Conservation (phyloP, 768 basidiomycete species). For the Macrocybe gigantea region DNA sequence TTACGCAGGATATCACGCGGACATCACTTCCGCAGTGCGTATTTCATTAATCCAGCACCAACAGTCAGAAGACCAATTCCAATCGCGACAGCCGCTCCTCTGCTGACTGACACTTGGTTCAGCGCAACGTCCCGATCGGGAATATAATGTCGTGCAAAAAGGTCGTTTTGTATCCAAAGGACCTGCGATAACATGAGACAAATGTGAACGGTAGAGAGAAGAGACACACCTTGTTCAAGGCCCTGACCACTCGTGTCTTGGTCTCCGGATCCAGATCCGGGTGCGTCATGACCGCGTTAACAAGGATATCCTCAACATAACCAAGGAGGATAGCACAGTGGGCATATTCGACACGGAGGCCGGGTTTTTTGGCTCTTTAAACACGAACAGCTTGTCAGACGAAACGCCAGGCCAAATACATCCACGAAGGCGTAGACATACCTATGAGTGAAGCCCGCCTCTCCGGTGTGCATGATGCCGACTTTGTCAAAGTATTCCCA, state of each 20-base stretch:
- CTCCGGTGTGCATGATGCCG: constrained; percentile 44
- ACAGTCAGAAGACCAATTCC: background rate
- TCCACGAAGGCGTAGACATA: constrained; percentile 7
- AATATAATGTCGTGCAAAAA: constrained; percentile 15
- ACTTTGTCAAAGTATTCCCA: constrained; percentile 46
- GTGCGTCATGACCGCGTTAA: constrained; percentile 33
- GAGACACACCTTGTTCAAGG: constrained; percentile 36
- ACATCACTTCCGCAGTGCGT: too few species aligned
- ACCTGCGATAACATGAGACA: constrained; percentile 18
- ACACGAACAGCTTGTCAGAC: background rate
- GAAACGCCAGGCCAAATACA: too few species aligned
- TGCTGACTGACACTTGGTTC: background rate
- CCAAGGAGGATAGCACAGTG: constrained; percentile 36
- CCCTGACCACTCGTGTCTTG: constrained; percentile 34
- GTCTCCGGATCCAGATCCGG: constrained; percentile 28
- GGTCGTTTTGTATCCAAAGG: constrained; percentile 43
- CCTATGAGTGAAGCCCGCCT: constrained; percentile 37
- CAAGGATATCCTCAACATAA: constrained; percentile 39
- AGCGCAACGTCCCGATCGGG: background rate
- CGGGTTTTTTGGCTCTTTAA: constrained; percentile 18
- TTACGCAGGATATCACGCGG: too few species aligned
- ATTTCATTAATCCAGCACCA: background rate
- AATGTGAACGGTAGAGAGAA: background rate
- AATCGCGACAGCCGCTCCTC: background rate
- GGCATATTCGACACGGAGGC: constrained; percentile 31